Conservation (phyloP, 2,329 filamentous ascomycete genomes). For the Venturia effusa region DNA sequence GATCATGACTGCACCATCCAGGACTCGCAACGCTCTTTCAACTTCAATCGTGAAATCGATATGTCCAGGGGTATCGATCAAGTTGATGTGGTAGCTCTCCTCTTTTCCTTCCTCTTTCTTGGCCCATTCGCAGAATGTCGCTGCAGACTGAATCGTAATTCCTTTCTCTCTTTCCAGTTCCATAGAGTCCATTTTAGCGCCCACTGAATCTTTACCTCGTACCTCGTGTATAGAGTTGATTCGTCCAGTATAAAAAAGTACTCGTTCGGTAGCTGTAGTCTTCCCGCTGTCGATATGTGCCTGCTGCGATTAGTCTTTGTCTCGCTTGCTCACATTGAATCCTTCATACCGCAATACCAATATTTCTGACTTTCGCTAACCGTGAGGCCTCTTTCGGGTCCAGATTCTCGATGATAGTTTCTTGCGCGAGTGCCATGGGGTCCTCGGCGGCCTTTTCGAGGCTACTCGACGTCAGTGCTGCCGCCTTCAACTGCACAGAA, state of each 20-base stretch:
- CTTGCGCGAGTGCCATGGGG: constrained; percentile 46
- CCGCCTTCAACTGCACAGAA: not conserved
- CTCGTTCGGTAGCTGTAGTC: constrained; percentile 90
- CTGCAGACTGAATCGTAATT: constrained; percentile 97
- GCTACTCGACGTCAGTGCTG: not conserved
- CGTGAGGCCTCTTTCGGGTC: constrained; percentile 67
- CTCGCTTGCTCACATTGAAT: constrained; percentile 4
- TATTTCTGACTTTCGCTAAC: constrained; percentile 78
- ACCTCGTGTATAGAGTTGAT: constrained; percentile 98
- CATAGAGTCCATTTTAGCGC: constrained; percentile 99
- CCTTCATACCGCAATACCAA: constrained; percentile 76
- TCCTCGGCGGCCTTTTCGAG: constrained; percentile 47
- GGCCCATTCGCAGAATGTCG: constrained; percentile 94
- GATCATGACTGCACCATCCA: constrained; percentile 97
- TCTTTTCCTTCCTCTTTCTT: constrained; percentile 73
- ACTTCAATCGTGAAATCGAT: constrained; percentile 99
- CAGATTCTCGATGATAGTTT: constrained; percentile 68
- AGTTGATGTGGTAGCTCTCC: constrained; percentile 90
- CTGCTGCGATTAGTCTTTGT: constrained; percentile 29
- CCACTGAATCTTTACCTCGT: constrained; percentile 83
- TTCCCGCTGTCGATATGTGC: constrained; percentile 98
- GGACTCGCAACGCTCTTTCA: constrained; percentile 83
- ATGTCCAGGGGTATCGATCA: constrained; percentile 97
- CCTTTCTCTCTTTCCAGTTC: constrained; percentile 96
- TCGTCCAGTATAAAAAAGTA: constrained; percentile 94